phyloP scores from a whole-genome alignment of 192 early-diverging fungal genomes.

The Coemansia aciculifera region DNA sequence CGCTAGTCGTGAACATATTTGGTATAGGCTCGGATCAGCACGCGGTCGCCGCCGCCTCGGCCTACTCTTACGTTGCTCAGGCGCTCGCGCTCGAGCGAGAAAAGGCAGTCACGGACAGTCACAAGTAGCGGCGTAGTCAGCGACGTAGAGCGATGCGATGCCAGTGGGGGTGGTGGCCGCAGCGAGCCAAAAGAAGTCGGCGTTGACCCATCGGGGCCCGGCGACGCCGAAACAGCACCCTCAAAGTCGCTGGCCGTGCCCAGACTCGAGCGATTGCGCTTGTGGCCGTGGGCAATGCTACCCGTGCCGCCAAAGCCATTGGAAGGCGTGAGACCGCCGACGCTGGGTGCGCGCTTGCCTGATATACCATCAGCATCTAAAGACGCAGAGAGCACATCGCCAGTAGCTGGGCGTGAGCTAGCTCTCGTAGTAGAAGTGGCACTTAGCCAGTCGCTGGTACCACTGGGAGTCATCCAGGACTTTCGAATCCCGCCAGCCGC shows the following conservation, averaged over 20 bases:
- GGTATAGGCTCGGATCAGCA: conserved; percentile 39
- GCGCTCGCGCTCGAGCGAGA: conserved; percentile 71
- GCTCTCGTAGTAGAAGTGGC: conserved; percentile 6
- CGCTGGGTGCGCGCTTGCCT: conserved; percentile 19
- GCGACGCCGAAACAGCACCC: conserved; percentile 15
- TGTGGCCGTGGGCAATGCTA: conserved; percentile 10
- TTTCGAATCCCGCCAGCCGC: conserved; percentile 59
- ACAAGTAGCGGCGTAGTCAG: conserved; percentile 56
- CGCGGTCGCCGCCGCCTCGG: conserved; percentile 44
- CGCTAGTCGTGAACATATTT: conserved; percentile 18
- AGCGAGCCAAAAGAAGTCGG: conserved; percentile 1
- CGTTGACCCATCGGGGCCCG: conserved; percentile 18
- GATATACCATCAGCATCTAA: neutral
- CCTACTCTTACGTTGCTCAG: conserved; percentile 41
- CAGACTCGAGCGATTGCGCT: conserved; percentile 33
- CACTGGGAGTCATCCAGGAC: conserved; percentile 58
- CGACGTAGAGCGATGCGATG: conserved; percentile 37
- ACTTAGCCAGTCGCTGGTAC: conserved; percentile 25
- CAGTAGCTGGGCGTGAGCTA: neutral
- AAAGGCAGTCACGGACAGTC: conserved; percentile 71
- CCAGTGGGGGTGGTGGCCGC: conserved; percentile 13
- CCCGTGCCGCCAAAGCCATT: conserved; percentile 4
- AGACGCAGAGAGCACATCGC: neutral
- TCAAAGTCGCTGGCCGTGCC: conserved; percentile 37
- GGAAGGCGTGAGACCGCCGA: neutral